Conservation (phyloP, 2,329 filamentous ascomycete genomes). For the Colletotrichum sp. region DNA sequence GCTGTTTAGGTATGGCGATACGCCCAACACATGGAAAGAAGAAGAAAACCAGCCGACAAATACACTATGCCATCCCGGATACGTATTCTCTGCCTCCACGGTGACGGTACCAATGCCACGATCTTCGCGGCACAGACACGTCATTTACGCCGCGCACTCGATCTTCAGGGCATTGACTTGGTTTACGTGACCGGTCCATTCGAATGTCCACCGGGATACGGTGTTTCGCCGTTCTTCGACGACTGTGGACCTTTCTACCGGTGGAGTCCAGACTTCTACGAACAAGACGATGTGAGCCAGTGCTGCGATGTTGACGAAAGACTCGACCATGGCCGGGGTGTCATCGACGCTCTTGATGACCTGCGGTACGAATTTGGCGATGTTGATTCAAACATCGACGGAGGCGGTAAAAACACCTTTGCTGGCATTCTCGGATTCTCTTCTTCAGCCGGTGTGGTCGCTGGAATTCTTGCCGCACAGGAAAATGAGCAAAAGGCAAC, state of each 20-base stretch:
- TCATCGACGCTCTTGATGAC: not conserved
- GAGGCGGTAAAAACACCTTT: not conserved
- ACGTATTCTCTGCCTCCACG: slow-evolving; percentile 2
- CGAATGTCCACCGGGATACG: not conserved
- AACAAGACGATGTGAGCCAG: not conserved
- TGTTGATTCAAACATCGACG: not conserved
- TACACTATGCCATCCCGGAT: not conserved
- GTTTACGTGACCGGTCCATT: not conserved
- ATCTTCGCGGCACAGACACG: not conserved
- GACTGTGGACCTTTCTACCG: slow-evolving; percentile 3
- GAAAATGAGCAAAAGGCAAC: not conserved
- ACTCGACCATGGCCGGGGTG: not conserved
- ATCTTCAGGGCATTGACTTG: not conserved
- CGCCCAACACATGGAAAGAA: not conserved
- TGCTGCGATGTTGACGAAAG: not conserved
- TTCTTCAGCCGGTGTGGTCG: not conserved
- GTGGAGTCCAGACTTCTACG: not conserved
- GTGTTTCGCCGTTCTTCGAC: slow-evolving; percentile 1
- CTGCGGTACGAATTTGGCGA: not conserved
- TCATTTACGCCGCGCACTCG: not conserved
- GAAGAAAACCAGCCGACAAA: not conserved
- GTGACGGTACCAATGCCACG: not conserved
- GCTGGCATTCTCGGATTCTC: not conserved
- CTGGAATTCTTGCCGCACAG: not conserved
- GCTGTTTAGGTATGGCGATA: not conserved